Base-by-base conservation (phyloP, 805 yeast species). In the Yueomyces sinensis region DNA sequence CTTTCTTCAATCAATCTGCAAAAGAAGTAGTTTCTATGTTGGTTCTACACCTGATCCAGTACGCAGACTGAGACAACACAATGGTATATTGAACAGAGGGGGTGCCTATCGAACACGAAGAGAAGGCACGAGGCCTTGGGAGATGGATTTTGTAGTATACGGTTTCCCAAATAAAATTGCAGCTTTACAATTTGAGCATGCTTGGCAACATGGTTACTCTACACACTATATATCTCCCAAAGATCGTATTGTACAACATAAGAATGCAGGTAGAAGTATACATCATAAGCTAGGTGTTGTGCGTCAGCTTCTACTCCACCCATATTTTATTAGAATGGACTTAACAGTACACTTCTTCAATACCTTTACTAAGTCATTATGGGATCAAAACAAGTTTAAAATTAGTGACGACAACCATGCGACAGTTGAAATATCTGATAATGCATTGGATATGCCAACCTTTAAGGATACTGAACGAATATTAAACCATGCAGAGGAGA, bases 21-120 rank as follows among this genome's bases (percentile, higher is more conserved):
- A 70, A 42, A 70, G 72, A 17, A 61, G 61, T 29, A 69, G 80
- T 9, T 75, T 76, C 45, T 82, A 82, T 47, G 70, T 82, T 4
- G 94, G 94, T 0, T 82, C 93, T 1, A 80, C 93, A 0, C 89
- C 91, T 1, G 70, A 81, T 46, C 93, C 93, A 0, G 49, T 59
- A 9, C 49, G 76, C 44, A 54, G 94, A 32, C 61, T 83, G 3
- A 51, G 84, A 28, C 94, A 82, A 45, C 94, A 82, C 50, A 82
- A 82, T 57, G 93, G 94, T 3, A 72, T 67, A 3, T 49, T 77
- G 13, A 54, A 50, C 3, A 41, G 37, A 22, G 82, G 82, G 1
- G 91, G 93, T 3, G 94, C 94, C 0, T 74, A 62, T 46, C 53
- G 72, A 31, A 82, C 94, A 0, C 74, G 66, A 42, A 56, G 61